These are phyloP conservation scores for Tympanopsis confertula DNA, from an alignment of 2,329 filamentous ascomycete species.

Conservation along the genomic window DNA sequence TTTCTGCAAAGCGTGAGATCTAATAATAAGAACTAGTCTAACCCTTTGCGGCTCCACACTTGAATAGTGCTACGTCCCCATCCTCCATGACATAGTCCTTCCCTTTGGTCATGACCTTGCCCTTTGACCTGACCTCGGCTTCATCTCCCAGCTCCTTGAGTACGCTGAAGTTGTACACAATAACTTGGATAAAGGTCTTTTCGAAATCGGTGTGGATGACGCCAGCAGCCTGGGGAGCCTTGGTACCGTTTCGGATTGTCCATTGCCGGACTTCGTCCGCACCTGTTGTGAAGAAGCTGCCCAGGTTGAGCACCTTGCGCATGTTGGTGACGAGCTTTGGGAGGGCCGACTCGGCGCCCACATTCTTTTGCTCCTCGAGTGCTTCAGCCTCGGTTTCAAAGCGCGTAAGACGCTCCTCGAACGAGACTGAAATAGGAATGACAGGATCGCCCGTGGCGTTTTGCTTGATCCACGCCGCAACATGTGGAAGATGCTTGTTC, in stretches of 20 bases:
- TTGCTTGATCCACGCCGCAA: slow-evolving; percentile 91
- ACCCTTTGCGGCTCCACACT: slow-evolving; percentile 72
- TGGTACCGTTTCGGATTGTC: slow-evolving; percentile 91
- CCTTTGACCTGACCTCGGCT: slow-evolving; percentile 76
- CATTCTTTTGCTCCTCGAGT: slow-evolving; percentile 78
- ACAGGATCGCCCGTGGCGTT: slow-evolving; percentile 79
- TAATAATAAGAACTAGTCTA: too few species aligned
- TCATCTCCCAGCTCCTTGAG: slow-evolving; percentile 86
- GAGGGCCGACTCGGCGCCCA: slow-evolving; percentile 77
- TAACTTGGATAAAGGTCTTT: slow-evolving; percentile 96
- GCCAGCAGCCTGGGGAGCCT: slow-evolving; percentile 93
- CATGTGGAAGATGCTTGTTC: slow-evolving; percentile 95
- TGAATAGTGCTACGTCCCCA: slow-evolving; percentile 75
- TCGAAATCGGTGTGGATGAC: slow-evolving; percentile 98
- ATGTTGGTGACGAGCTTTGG: slow-evolving; percentile 88
- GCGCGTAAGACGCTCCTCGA: slow-evolving; percentile 80
- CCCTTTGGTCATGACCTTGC: slow-evolving; percentile 96
- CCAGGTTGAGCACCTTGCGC: slow-evolving; percentile 81
- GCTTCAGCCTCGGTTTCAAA: slow-evolving; percentile 70
- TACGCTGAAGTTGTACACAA: slow-evolving; percentile 79
- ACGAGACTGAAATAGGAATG: slow-evolving; percentile 82
- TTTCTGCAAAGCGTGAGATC: too few species aligned
- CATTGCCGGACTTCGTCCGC: slow-evolving; percentile 95
- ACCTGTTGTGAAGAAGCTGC: slow-evolving; percentile 94
- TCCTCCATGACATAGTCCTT: slow-evolving; percentile 91